Percentiles rank a stretch among this genome's conserved stretches.
Conservation (phyloP, 2,329 filamentous ascomycete genomes). For the Trichoderma simmonsii region DNA sequence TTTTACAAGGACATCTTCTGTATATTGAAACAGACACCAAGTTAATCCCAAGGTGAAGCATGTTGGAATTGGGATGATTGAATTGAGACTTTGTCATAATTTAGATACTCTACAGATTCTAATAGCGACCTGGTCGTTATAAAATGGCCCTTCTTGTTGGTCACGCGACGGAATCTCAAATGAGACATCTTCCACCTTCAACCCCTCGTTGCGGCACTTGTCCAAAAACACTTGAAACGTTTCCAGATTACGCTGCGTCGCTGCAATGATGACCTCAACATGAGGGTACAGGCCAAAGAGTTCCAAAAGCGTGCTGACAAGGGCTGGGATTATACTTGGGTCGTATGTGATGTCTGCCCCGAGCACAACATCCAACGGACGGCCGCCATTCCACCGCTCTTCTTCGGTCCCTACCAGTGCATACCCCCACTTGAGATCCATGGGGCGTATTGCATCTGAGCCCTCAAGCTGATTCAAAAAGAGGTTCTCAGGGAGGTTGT, state of each 20-base stretch:
- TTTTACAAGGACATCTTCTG: not conserved
- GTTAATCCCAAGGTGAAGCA: not conserved
- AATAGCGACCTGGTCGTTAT: slow-evolving; percentile 57
- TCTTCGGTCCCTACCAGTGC: slow-evolving; percentile 57
- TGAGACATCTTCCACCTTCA: slow-evolving; percentile 42
- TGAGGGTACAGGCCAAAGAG: slow-evolving; percentile 56
- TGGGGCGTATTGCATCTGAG: slow-evolving; percentile 43
- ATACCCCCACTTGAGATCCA: slow-evolving; percentile 63
- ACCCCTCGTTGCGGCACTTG: slow-evolving; percentile 50
- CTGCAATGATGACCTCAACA: slow-evolving; percentile 62
- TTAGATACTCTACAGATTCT: slow-evolving; percentile 44
- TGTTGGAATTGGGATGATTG: not conserved
- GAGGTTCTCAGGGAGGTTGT: slow-evolving; percentile 63
- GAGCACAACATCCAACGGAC: slow-evolving; percentile 59
- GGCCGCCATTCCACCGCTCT: slow-evolving; percentile 46
- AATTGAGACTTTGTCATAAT: slow-evolving; percentile 2
- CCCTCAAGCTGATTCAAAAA: slow-evolving; percentile 64
- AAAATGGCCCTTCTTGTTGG: slow-evolving; percentile 61
- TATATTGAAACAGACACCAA: not conserved
- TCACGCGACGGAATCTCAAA: slow-evolving; percentile 39
- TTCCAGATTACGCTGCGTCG: slow-evolving; percentile 65
- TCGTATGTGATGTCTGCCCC: slow-evolving; percentile 82
- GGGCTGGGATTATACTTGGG: slow-evolving; percentile 55
- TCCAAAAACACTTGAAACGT: slow-evolving; percentile 65
- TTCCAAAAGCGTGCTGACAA: slow-evolving; percentile 63